Percentiles rank a stretch among this genome's conserved stretches.
These are phyloP conservation scores for Calocera viscosa DNA, from an alignment of 768 basidiomycete genomes.

Conservation along the genomic window DNA sequence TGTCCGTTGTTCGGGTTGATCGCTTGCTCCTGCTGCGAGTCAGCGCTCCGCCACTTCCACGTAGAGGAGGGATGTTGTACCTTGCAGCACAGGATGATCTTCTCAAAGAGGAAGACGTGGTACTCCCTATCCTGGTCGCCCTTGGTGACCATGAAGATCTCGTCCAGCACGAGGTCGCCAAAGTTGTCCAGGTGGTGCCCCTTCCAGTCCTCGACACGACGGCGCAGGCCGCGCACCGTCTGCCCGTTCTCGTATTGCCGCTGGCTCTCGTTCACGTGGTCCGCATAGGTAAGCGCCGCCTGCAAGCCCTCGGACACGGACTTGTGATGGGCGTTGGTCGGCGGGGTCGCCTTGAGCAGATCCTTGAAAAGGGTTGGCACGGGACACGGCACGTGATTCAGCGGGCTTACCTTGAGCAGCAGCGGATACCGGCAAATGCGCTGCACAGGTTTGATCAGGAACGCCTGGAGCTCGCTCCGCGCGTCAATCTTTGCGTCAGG, in stretches of 20 bases:
- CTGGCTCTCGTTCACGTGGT: slow-evolving; percentile 91
- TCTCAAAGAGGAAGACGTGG: slow-evolving; percentile 96
- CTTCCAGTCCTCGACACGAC: slow-evolving; percentile 96
- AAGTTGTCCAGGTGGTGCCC: slow-evolving; percentile 92
- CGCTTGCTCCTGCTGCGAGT: neutral
- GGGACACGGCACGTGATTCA: neutral
- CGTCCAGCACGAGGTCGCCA: slow-evolving; percentile 86
- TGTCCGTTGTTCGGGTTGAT: neutral
- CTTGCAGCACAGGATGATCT: slow-evolving; percentile 98
- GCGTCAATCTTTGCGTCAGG: slow-evolving; percentile 53
- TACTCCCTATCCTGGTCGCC: slow-evolving; percentile 94
- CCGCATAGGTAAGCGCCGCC: slow-evolving; percentile 84
- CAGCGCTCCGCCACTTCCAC: neutral
- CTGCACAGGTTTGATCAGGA: slow-evolving; percentile 97
- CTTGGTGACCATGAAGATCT: slow-evolving; percentile 91
- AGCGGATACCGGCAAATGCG: slow-evolving; percentile 97
- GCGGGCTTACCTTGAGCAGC: slow-evolving; percentile 62
- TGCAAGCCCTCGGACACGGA: slow-evolving; percentile 75
- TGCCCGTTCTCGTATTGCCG: slow-evolving; percentile 81
- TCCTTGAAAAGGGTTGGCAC: slow-evolving; percentile 12
- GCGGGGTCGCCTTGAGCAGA: slow-evolving; percentile 22
- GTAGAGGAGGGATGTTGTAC: slow-evolving; percentile 43
- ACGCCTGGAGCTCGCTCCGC: slow-evolving; percentile 84
- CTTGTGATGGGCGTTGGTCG: slow-evolving; percentile 50
- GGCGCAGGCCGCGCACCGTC: slow-evolving; percentile 74